Evolutionary conservation across 495 filamentous ascomycete genomes (phyloP), one percentile per base, ranked within the genome.

Genomic region (Hypoxylon perforatum): DNA sequence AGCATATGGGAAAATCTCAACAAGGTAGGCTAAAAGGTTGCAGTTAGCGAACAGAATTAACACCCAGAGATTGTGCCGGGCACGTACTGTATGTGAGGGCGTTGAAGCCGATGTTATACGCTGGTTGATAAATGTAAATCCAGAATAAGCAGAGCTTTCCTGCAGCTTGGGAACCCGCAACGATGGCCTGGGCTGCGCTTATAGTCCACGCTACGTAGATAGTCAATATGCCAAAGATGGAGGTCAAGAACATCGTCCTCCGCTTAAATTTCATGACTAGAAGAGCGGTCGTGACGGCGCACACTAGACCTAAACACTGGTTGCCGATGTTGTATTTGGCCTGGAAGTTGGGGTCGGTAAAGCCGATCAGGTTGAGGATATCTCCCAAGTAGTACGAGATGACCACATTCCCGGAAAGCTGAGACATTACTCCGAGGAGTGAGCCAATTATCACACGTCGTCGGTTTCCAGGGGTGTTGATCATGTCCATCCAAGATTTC

Each of bases 321-420:
- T 82, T 81, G 4, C 81, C 83, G 62, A 86, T 76, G 67, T 86
- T 86, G 74, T 85, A 78, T 49, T 82, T 78, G 45, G 78, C 80
- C 55, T 84, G 82, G 68, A 72, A 71, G n/a, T 75, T 65, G 8
- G 75, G 63, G 63, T 83, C 75, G 48, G 76, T 86, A 63, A 66
- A 84, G 74, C 61, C 78, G 65, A 65, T 74, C 63, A 70, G 71
- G 42, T 75, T 69, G 15, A 82, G 74, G 23, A 83, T 69, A 56
- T 82, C 80, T 61, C 69, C 71, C 35, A 84, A 66, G 61, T 84
- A 83, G 69, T 84, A 82, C 66, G 86, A 86, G 47, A 88, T 87
- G 42, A 89, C 75, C 10, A 84, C 86, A 69, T 90, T 90, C 19
- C 88, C 87, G 36, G 85, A 87, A 79, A 86, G 88, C 67, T 90